phyloP scores from a whole-genome alignment of 257 asterid genomes.

The Ballota nigra region DNA sequence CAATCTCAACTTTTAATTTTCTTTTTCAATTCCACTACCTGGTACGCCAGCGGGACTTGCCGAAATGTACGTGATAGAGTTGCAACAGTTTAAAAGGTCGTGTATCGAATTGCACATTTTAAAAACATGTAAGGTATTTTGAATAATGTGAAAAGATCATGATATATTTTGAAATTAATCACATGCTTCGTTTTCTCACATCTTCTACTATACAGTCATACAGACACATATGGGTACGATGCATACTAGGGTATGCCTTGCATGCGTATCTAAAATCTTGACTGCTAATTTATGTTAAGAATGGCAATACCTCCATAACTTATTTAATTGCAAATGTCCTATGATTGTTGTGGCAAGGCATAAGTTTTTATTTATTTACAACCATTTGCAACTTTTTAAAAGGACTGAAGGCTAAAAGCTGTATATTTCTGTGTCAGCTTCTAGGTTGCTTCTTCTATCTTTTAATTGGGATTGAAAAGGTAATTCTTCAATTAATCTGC shows the following conservation, averaged over 20 bases:
- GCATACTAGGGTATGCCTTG: background rate
- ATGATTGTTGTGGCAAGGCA: background rate
- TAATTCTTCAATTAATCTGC: constrained; percentile 51
- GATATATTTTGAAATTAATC: no score
- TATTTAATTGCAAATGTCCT: background rate
- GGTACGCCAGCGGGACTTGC: no score
- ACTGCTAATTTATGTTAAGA: background rate
- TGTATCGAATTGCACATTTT: no score
- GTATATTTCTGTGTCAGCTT: constrained; percentile 12
- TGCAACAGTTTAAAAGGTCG: no score
- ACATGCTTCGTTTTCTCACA: constrained; percentile 3
- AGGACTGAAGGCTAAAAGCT: constrained; percentile 18
- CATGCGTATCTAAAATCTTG: background rate
- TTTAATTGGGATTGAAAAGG: constrained; percentile 26
- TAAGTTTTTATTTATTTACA: background rate
- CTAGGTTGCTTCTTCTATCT: constrained; percentile 33
- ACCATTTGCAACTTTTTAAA: background rate
- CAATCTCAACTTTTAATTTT: no score
- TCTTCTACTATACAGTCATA: constrained; percentile 5
- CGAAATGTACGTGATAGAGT: no score
- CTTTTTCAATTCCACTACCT: no score
- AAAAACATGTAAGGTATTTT: no score
- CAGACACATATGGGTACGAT: background rate
- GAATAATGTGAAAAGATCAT: no score
- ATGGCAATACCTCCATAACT: background rate